phyloP scores from a whole-genome alignment of 2,329 filamentous ascomycete genomes.

The Aspergillus felis region DNA sequence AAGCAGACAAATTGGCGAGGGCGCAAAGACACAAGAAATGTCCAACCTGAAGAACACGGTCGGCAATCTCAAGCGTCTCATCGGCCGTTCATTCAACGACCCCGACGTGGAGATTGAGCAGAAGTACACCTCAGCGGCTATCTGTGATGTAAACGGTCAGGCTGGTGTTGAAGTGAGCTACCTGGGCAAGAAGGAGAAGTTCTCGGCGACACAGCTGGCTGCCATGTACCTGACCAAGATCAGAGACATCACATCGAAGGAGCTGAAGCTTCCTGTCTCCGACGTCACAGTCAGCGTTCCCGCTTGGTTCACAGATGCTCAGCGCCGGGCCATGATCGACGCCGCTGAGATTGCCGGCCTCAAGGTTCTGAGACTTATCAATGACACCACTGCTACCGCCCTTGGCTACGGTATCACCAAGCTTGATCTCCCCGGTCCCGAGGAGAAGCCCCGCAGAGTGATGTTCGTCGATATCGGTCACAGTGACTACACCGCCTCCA shows the following conservation, averaged over 20 bases:
- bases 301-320: conserved; percentile 93
- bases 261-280: conserved; percentile 85
- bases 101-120: conserved; percentile 93
- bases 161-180: conserved; percentile 93
- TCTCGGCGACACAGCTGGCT: conserved; percentile 87
- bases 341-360: conserved; percentile 90
- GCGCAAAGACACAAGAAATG: conserved; percentile 97
- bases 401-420: conserved; percentile 98
- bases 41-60: conserved; percentile 99
- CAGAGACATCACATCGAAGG: conserved; percentile 78
- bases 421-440: conserved; percentile 78
- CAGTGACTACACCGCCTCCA: conserved; percentile 89
- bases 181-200: conserved; percentile 90
- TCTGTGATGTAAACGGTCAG: conserved; percentile 89
- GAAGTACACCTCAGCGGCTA: conserved; percentile 77
- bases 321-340: conserved; percentile 84
- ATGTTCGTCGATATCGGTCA: conserved; percentile 93
- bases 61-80: conserved; percentile 84
- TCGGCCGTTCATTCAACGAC: conserved; percentile 79
- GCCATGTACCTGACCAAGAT: conserved; percentile 97
- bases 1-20: conserved; percentile 87
- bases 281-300: conserved; percentile 94
- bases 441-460: conserved; percentile 89
- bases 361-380: conserved; percentile 90
- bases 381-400: conserved; percentile 94